Evolutionary conservation across 495 filamentous ascomycete genomes (phyloP).

Genomic region (Aspergillus diversus): DNA sequence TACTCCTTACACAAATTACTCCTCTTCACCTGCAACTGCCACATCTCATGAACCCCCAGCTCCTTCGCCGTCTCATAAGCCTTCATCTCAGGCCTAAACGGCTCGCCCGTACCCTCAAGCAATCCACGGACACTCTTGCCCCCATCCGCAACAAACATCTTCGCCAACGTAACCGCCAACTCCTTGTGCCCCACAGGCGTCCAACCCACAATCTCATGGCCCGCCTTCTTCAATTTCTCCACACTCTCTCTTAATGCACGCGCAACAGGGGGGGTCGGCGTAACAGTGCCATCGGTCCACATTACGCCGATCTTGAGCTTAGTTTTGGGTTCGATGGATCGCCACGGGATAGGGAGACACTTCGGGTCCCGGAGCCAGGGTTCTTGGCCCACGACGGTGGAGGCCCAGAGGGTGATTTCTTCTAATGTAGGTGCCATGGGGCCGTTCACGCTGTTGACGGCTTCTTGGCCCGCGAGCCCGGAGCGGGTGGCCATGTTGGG

Average conservation of each 20-base stretch:
- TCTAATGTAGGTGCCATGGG: constrained; percentile 12
- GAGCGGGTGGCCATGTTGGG: constrained; percentile 17
- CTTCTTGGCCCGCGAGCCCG: constrained; percentile 18
- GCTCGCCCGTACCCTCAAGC: constrained; percentile 47
- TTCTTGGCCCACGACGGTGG: constrained; percentile 15
- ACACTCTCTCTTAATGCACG: constrained; percentile 9
- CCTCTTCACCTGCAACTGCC: constrained; percentile 42
- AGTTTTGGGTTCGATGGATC: neutral
- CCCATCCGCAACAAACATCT: constrained; percentile 16
- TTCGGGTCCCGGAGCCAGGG: constrained; percentile 17
- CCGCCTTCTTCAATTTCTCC: constrained; percentile 8
- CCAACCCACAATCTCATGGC: constrained; percentile 14
- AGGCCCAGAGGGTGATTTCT: constrained; percentile 11
- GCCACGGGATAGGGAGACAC: constrained; percentile 15
- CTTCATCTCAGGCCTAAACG: constrained; percentile 51
- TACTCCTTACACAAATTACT: constrained; percentile 47
- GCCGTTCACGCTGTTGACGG: constrained; percentile 13
- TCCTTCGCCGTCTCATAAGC: constrained; percentile 36
- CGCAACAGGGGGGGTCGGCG: constrained; percentile 10
- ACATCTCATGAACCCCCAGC: constrained; percentile 35
- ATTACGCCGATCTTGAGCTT: constrained; percentile 10
- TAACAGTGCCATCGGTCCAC: constrained; percentile 5
- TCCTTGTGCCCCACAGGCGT: constrained; percentile 8
- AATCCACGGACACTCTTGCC: constrained; percentile 27
- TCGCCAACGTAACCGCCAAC: neutral